These are phyloP conservation scores for Blastobotrys proliferans DNA, from an alignment of 1,139 yeast species.

Conservation along the genomic window DNA sequence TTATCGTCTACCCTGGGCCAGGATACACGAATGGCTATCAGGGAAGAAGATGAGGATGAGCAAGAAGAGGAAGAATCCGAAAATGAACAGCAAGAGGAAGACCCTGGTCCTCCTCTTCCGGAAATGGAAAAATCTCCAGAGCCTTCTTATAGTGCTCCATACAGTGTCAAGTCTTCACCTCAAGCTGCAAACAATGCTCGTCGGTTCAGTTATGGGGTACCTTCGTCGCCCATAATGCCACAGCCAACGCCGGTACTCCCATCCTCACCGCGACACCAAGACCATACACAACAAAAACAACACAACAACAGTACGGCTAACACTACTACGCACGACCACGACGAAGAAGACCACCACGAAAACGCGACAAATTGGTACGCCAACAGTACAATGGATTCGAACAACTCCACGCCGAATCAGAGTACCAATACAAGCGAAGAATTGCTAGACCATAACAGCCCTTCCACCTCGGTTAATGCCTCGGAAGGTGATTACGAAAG, in stretches of 20 bases:
- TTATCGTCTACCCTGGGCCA: constrained; percentile 2
- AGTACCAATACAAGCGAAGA: constrained; percentile 6
- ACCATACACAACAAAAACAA: background rate
- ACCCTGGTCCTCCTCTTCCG: constrained; percentile 10
- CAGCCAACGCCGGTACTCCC: background rate
- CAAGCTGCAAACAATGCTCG: background rate
- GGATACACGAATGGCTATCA: background rate
- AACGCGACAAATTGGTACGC: background rate
- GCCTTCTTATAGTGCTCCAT: constrained; percentile 8
- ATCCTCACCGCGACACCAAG: background rate
- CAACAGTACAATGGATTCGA: background rate
- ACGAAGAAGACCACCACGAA: background rate
- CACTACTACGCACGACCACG: background rate
- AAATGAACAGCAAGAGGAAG: constrained; percentile 1
- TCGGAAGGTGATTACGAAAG: constrained; percentile 5
- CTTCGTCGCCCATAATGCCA: background rate
- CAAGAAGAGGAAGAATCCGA: constrained; percentile 2
- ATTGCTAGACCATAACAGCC: background rate
- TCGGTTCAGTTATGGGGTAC: background rate
- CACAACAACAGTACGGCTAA: background rate
- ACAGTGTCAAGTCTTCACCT: constrained; percentile 4
- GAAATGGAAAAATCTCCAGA: background rate
- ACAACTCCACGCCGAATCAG: constrained; percentile 4
- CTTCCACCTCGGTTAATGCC: constrained; percentile 5
- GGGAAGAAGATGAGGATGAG: constrained; percentile 2